Evolutionary conservation across 345 rosid species (phyloP).

Genomic region (Linum usitatissimum): DNA sequence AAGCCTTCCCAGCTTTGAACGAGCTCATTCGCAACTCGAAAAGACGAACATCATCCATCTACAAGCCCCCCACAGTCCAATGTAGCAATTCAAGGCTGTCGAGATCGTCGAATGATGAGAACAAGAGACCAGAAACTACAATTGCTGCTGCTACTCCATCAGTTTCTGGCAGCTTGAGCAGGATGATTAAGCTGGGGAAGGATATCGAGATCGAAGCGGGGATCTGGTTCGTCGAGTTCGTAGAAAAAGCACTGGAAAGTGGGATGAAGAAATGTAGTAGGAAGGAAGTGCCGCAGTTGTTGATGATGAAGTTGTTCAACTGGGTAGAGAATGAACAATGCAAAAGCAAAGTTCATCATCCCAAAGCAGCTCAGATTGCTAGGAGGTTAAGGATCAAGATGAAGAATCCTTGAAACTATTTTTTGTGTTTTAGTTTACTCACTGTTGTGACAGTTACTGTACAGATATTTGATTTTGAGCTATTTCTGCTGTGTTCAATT

Average conservation of each 20-base stretch:
- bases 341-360: conserved; percentile 52
- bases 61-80: conserved; percentile 35
- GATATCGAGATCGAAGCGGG: conserved; percentile 71
- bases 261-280: conserved; percentile 52
- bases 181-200: conserved; percentile 50
- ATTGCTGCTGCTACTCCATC: neutral
- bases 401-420: conserved; percentile 21
- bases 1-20: conserved; percentile 35
- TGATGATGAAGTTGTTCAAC: conserved; percentile 58
- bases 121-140: conserved; percentile 35
- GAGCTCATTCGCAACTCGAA: conserved; percentile 44
- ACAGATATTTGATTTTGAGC: no score
- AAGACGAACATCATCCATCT: conserved; percentile 33
- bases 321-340: conserved; percentile 80
- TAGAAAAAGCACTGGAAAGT: conserved; percentile 58
- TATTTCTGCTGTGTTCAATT: no score
- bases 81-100: no score
- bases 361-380: conserved; percentile 58
- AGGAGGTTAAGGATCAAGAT: conserved; percentile 73
- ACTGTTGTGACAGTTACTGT: no score
- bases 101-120: conserved; percentile 52
- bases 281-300: conserved; percentile 45
- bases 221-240: conserved; percentile 80
- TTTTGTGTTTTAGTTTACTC: neutral
- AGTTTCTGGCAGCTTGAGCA: conserved; percentile 27